Evolutionary conservation across 768 basidiomycete species (phyloP).

Genomic region (Pulveroboletus sp.): DNA sequence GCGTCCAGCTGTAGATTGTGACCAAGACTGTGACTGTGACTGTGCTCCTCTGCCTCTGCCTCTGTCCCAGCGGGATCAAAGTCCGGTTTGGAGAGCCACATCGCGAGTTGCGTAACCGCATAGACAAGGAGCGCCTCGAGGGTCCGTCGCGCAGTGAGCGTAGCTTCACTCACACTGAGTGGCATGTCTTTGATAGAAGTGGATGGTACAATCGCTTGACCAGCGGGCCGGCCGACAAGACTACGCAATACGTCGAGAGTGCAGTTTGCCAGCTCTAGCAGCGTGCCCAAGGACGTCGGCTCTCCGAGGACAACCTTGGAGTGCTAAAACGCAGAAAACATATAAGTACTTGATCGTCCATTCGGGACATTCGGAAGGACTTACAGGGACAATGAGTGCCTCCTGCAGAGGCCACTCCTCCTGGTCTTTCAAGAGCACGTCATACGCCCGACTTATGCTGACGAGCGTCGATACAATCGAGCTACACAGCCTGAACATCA

Average conservation of each 20-base stretch:
- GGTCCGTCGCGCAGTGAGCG: constrained; percentile 52
- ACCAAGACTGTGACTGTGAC: background rate
- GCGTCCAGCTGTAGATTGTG: constrained; percentile 17
- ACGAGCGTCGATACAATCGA: constrained; percentile 68
- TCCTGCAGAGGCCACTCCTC: constrained; percentile 71
- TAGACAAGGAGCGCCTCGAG: constrained; percentile 69
- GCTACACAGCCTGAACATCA: constrained; percentile 64
- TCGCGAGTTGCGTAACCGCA: constrained; percentile 68
- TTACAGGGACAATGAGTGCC: constrained; percentile 68
- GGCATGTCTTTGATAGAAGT: constrained; percentile 30
- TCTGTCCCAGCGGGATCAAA: constrained; percentile 43
- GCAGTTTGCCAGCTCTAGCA: constrained; percentile 79
- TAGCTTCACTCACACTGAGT: constrained; percentile 51
- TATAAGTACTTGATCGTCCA: background rate
- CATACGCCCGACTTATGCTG: constrained; percentile 64
- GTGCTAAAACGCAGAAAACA: constrained; percentile 44
- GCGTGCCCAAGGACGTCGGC: constrained; percentile 78
- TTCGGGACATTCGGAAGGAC: constrained; percentile 15
- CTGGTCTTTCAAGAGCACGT: constrained; percentile 55
- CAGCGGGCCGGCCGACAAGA: constrained; percentile 56
- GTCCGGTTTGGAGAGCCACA: constrained; percentile 75
- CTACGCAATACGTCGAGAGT: constrained; percentile 69
- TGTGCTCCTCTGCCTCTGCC: constrained; percentile 44
- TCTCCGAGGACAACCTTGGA: constrained; percentile 81
- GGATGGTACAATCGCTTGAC: constrained; percentile 44